Base-by-base conservation (phyloP, 306 rosid species). In the Medicago ruthenica region DNA sequence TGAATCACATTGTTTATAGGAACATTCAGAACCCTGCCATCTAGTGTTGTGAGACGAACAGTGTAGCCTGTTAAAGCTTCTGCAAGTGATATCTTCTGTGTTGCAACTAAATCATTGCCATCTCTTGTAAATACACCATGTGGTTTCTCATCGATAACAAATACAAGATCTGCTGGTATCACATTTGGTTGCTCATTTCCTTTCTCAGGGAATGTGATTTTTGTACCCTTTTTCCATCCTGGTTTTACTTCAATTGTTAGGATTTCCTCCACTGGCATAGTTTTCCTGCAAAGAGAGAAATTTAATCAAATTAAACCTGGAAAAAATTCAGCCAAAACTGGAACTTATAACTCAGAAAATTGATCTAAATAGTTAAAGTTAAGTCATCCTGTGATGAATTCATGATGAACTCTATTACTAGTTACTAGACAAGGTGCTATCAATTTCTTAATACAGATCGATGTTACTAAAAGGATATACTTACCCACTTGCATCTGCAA, bases 401-500 rank as follows among this genome's bases (percentile, higher is more conserved):
- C n/a, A n/a, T n/a, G n/a, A n/a, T n/a, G n/a, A n/a, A n/a, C 27
- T 24, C 45, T 41, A 41, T 41, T 9, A 41, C n/a, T n/a, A n/a
- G n/a, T n/a, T n/a, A n/a, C 13, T 3, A 9, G 45, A 8, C 45
- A 41, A 41, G 13, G 12, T 9, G 9, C 45, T 41, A 10, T 41
- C 45, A 1, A 24, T 2, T 24, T 24, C 27, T 24, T 24, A n/a
- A n/a, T n/a, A n/a, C n/a, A n/a, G n/a, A n/a, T n/a, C n/a, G n/a
- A n/a, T n/a, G n/a, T n/a, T n/a, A n/a, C n/a, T n/a, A n/a, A n/a
- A n/a, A n/a, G n/a, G n/a, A n/a, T n/a, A n/a, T 58, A 58, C 69
- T 27, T 73, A 79, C 79, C 83, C 83, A 39, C 83, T 80, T 7
- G 93, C 87, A 85, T 91, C 96, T 1, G 86, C 83, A 81, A 93